Conservation (phyloP, 768 basidiomycete species). For the Tulasnella sp. region DNA sequence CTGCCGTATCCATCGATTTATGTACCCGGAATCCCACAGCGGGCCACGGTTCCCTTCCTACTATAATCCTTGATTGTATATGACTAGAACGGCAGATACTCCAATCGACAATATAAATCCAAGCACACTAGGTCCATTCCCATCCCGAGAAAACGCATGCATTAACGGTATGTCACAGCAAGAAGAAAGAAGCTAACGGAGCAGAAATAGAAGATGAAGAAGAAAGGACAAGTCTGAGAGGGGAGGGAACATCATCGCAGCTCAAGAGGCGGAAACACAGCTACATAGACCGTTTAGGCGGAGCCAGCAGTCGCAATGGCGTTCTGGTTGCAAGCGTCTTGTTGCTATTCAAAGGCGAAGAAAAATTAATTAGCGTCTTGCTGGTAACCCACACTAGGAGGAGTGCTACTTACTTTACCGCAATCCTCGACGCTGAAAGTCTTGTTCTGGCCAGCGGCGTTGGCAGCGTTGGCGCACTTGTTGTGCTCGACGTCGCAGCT, state of each 20-base stretch:
- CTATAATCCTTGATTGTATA: no score
- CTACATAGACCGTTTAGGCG: not conserved
- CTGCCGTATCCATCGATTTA: no score
- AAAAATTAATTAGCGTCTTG: not conserved
- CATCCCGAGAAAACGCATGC: slow-evolving; percentile 8
- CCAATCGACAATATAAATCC: no score
- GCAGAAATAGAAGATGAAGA: not conserved
- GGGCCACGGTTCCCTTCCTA: no score
- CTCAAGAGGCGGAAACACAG: not conserved
- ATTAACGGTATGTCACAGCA: slow-evolving; percentile 7
- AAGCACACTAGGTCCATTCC: not conserved
- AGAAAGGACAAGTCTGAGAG: not conserved
- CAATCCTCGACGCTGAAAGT: slow-evolving; percentile 37
- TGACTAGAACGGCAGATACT: no score
- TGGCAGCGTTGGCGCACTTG: slow-evolving; percentile 56
- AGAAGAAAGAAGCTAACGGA: not conserved
- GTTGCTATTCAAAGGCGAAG: not conserved
- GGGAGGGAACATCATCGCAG: not conserved
- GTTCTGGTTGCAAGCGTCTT: slow-evolving; percentile 1
- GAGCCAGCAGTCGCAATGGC: not conserved
- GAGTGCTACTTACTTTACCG: not conserved
- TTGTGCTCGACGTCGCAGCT: slow-evolving; percentile 65
- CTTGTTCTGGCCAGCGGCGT: slow-evolving; percentile 39
- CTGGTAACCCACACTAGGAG: not conserved
- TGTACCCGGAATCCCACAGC: no score